Evolutionary conservation across 768 basidiomycete genomes (phyloP), one percentile per base, ranked within the genome.

Genomic region (Kondoa malvinella): DNA sequence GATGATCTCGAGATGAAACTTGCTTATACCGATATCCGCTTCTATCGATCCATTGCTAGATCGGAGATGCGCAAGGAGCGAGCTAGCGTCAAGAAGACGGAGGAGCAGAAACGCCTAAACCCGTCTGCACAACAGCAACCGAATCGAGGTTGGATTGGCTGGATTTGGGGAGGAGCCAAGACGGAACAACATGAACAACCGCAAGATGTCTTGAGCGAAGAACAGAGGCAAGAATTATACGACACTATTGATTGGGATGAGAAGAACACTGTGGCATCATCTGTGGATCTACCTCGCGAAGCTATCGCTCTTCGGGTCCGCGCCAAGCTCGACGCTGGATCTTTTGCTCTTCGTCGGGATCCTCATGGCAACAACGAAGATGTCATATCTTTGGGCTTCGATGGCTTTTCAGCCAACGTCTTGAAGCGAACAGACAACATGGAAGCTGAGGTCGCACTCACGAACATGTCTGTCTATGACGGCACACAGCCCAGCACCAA

Each of bases 21-120:
- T 31, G 82, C 85, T 0, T 97, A 96, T 72, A 90, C 94, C 76
- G 95, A 97, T 74, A 86, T 99, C 64, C 86, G 94, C 2, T 95
- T 96, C 78, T 99, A 97, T 78, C 85, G 95, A 33, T 96, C 92
- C 2, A 89, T 97, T 69, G 89, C 91, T 0, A 85, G 89, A 30
- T 90, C 90, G 1, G 85, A 85, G 71, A 80, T 94, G 17, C 85
- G 86, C 72, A 91, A 96, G 76, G 91, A 97, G 73, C 81, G 84
- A 26, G 88, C 84, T 1, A 66, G 27, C 79, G 74, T 21, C 73
- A 65, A 25, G 56, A 68, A 21, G 70, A 70, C 65, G 67, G 71
- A 40, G 50, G 68, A 65, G 1, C 66, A 71, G 69, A 70, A 69
- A 57, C 30, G 57, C 2, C 61, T 69, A 8, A 65, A 69, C 25